Conservation (phyloP, 345 rosid species). For the Aethionema arabicum region DNA sequence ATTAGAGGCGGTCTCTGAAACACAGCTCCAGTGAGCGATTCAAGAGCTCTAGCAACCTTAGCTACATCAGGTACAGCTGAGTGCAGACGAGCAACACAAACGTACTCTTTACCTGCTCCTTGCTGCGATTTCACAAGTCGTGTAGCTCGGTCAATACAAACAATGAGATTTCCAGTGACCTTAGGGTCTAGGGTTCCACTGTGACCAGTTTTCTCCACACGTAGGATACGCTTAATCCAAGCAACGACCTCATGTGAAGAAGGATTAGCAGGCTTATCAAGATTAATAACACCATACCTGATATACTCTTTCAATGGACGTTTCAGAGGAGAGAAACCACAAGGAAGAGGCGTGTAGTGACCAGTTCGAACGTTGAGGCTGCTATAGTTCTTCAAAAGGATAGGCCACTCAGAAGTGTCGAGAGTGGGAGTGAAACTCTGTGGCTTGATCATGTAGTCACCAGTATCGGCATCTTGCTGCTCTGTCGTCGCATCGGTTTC, state of each 20-base stretch:
- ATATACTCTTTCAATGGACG: constrained; percentile 81
- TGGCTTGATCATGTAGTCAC: constrained; percentile 81
- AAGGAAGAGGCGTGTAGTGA: constrained; percentile 89
- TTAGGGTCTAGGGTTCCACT: constrained; percentile 95
- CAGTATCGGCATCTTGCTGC: constrained; percentile 28
- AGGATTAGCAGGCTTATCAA: constrained; percentile 94
- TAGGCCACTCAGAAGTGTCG: constrained; percentile 92
- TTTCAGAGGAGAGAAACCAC: constrained; percentile 85
- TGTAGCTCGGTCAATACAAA: constrained; percentile 90
- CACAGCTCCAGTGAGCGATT: constrained; percentile 86
- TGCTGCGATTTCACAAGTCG: constrained; percentile 95
- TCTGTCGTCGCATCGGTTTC: not conserved
- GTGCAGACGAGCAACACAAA: constrained; percentile 88
- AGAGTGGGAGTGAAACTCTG: constrained; percentile 70
- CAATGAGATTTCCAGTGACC: constrained; percentile 91
- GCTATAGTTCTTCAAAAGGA: constrained; percentile 87
- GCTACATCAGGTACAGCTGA: constrained; percentile 80
- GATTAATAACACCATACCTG: constrained; percentile 81
- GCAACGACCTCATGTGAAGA: constrained; percentile 98
- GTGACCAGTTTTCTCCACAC: constrained; percentile 94
- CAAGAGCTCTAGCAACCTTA: constrained; percentile 85
- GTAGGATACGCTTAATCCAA: constrained; percentile 90
- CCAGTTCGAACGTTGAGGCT: constrained; percentile 94
- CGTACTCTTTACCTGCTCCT: constrained; percentile 97
- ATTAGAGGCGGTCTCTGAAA: constrained; percentile 91